Base-by-base conservation (phyloP, 805 yeast species). In the Scheffersomyces amazonensis region DNA sequence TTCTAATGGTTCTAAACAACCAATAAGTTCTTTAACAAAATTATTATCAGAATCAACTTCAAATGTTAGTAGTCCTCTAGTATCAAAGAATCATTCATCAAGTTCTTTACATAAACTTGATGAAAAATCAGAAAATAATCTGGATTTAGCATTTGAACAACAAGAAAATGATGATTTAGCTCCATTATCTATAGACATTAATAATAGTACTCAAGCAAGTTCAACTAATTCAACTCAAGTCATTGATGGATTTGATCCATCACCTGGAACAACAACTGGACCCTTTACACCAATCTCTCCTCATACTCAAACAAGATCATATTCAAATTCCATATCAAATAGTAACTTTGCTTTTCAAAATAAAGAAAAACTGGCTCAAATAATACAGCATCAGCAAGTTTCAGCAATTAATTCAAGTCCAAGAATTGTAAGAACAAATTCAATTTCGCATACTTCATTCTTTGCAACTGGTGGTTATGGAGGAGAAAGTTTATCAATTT, bases 401-500 rank as follows among this genome's bases (percentile, higher is more conserved):
- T 49, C 62, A 0, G 52, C 54, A 11, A 28, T 53, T 36, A 35
- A 54, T 13, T 53, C 57, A 17, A 60, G 69, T 43, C 69, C 78
- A 47, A 44, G 82, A 66, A 36, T 64, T 22, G 64, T 59, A 29
- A 48, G 72, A 25, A 63, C 66, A 28, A 62, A 63, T 44, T 67
- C 73, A 9, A 53, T 64, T 20, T 54, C 67, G 7, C 73, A 69
- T 46, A 56, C 69, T 25, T 64, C 70, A 16, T 68, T 66, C 41
- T 50, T 58, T 35, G 30, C 30, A 13, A 27, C 30, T 5, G 30
- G 30, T 27, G 30, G 30, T 13, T 53, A 61, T 36, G 62, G 62
- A 36, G 49, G 56, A 28, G 74, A 69, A 42, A 64, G 69, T 42
- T 64, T 82, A 47, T 76, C 85, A 4, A 66, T 78, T 17, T 70